phyloP scores from a whole-genome alignment of 2,329 filamentous ascomycete genomes.

The Sclerotinia spermophila region DNA sequence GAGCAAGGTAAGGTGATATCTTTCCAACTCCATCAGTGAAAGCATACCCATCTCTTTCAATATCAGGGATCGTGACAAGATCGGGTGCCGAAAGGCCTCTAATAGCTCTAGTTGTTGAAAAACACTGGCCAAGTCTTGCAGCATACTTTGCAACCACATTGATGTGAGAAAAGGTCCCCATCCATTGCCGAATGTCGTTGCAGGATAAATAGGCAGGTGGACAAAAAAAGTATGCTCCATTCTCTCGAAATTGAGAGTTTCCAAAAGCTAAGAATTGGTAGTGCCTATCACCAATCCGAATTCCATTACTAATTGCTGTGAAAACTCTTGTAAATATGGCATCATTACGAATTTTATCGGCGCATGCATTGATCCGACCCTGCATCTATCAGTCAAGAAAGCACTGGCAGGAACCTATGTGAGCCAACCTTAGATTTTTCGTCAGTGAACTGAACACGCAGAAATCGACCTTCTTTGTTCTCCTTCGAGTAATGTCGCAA shows the following conservation, averaged over 20 bases:
- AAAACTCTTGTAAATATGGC: constrained; percentile 72
- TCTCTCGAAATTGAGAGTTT: constrained; percentile 90
- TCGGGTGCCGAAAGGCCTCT: constrained; percentile 56
- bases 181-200: constrained; percentile 74
- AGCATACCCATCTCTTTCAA: constrained; percentile 62
- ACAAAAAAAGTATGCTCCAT: constrained; percentile 90
- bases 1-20: constrained; percentile 75
- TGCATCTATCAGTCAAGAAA: constrained; percentile 37
- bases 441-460: constrained; percentile 86
- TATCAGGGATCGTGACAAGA: constrained; percentile 60
- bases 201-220: constrained; percentile 64
- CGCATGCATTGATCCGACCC: constrained; percentile 56
- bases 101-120: constrained; percentile 84
- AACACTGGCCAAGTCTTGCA: constrained; percentile 87
- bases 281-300: constrained; percentile 73
- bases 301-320: constrained; percentile 70
- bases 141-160: constrained; percentile 83
- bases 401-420: constrained; percentile 24
- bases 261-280: constrained; percentile 93
- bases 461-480: constrained; percentile 69
- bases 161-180: constrained; percentile 83
- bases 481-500: constrained; percentile 63
- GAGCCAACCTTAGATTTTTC: constrained; percentile 51
- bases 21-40: constrained; percentile 95
- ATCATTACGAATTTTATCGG: constrained; percentile 53